Conservation (phyloP, 2,329 filamentous ascomycete genomes). For the Aspergillus candidus region DNA sequence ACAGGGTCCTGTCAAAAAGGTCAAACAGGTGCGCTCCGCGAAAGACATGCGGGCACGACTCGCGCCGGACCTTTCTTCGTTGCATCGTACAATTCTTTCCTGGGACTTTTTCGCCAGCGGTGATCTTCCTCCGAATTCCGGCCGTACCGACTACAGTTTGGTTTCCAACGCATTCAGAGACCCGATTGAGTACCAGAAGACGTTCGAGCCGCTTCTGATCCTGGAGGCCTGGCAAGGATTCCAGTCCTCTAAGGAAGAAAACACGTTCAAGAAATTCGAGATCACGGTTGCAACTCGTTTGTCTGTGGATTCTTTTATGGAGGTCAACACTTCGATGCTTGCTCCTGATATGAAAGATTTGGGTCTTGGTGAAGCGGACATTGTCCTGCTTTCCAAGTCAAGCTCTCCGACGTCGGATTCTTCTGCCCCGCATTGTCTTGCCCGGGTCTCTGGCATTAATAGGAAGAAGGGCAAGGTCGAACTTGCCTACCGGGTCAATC, state of each 20-base stretch:
- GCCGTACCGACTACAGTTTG: constrained; percentile 62
- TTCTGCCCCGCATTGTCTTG: constrained; percentile 71
- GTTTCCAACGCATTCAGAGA: constrained; percentile 74
- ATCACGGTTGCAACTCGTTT: constrained; percentile 83
- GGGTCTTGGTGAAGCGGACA: constrained; percentile 73
- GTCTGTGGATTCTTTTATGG: constrained; percentile 86
- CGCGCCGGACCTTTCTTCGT: constrained; percentile 75
- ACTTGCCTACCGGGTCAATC: constrained; percentile 76
- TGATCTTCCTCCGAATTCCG: constrained; percentile 71
- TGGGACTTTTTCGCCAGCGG: constrained; percentile 95
- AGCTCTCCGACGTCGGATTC: constrained; percentile 62
- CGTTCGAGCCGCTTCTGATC: constrained; percentile 82
- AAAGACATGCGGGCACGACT: constrained; percentile 94
- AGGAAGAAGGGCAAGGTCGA: constrained; percentile 78
- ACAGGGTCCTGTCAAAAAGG: constrained; percentile 74
- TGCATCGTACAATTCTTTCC: constrained; percentile 79
- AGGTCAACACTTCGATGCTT: constrained; percentile 79
- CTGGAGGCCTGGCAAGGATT: constrained; percentile 96
- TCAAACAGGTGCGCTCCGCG: constrained; percentile 69
- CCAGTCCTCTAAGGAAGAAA: constrained; percentile 81
- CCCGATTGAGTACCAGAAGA: constrained; percentile 73
- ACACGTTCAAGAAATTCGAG: constrained; percentile 71
- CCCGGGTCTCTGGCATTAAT: constrained; percentile 71
- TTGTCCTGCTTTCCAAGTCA: constrained; percentile 75
- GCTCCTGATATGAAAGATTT: constrained; percentile 64